Base-by-base conservation (phyloP, 805 yeast genomes). In the Wickerhamomyces canadensis region DNA sequence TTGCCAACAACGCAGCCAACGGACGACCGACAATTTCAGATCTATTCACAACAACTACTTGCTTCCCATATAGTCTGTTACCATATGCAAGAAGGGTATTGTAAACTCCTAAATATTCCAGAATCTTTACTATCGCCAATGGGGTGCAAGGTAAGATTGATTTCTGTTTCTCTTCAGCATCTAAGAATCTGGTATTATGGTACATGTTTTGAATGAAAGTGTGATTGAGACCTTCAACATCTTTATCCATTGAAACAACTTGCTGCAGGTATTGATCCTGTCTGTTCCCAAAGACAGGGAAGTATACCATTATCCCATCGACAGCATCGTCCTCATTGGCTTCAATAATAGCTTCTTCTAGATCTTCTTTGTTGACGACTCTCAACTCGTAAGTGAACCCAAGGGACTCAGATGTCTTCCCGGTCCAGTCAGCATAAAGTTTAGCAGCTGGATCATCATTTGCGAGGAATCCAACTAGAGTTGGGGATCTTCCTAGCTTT, bases 11-110 rank as follows among this genome's bases (percentile, higher is more conserved):
- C 0, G 98, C 98, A 24, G 98, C 98, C 42, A 93, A 67, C 1
- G 98, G 98, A 50, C 98, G 77, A 11, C 98, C 98, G 17, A 93
- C 98, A 54, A 93, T 91, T 62, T 93, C 98, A 11, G 95, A 84
- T 54, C 98, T 72, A 64, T 93, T 93, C 36, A 93, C 89, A 31
- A 93, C 80, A 34, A 94, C 80, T 38, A 91, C 72, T 35, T 93
- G 91, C 62, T 88, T 89, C 31, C 98, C 98, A 52, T 86, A 93
- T 17, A 93, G 69, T 44, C 96, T 72, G 66, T 93, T 88, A 5
- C 98, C 98, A 54, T 88, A 84, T 19, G 84, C 83, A 41, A 93
- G 61, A 17, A 89, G 62, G 31, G 74, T 63, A 64, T 91, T 93
- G 70, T 93, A 93, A 6, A 87, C 84, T 11, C 93, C 88, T 51